Conservation (phyloP, 306 rosid genomes). For the Citrullus mucosospermus region DNA sequence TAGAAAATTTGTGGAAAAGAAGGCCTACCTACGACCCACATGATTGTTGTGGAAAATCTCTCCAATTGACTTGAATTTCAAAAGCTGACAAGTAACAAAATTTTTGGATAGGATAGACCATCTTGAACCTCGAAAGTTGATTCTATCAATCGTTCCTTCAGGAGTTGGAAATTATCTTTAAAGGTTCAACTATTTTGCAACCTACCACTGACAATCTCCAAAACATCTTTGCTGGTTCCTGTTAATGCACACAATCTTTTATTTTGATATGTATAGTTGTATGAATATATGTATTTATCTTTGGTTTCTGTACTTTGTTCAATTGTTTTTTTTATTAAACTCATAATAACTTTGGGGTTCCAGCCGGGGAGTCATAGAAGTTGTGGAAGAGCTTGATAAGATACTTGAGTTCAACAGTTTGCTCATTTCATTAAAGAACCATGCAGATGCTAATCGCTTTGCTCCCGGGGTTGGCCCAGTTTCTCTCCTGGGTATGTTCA, state of each 20-base stretch:
- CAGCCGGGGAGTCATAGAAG: slow-evolving; percentile 57
- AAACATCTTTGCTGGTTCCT: background rate
- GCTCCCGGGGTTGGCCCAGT: slow-evolving; percentile 84
- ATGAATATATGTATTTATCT: background rate
- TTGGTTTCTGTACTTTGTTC: background rate
- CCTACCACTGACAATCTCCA: background rate
- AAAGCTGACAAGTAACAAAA: background rate
- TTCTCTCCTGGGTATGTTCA: slow-evolving; percentile 57
- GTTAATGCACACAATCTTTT: background rate
- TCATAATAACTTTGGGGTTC: slow-evolving; percentile 25
- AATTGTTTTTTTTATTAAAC: background rate
- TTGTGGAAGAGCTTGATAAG: slow-evolving; percentile 61
- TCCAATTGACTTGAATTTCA: background rate
- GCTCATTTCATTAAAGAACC: slow-evolving; percentile 72
- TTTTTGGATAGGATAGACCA: background rate
- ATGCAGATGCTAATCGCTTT: slow-evolving; percentile 53
- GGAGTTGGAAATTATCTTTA: background rate
- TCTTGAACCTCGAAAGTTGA: background rate
- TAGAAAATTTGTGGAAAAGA: background rate
- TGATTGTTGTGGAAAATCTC: background rate
- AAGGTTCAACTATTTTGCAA: background rate
- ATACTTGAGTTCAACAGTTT: slow-evolving; percentile 46
- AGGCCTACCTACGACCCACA: background rate
- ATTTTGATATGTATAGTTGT: background rate
- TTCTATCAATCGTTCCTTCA: background rate